Evolutionary conservation across 345 rosid genomes (phyloP).

Genomic region (Hirschfeldia incana): DNA sequence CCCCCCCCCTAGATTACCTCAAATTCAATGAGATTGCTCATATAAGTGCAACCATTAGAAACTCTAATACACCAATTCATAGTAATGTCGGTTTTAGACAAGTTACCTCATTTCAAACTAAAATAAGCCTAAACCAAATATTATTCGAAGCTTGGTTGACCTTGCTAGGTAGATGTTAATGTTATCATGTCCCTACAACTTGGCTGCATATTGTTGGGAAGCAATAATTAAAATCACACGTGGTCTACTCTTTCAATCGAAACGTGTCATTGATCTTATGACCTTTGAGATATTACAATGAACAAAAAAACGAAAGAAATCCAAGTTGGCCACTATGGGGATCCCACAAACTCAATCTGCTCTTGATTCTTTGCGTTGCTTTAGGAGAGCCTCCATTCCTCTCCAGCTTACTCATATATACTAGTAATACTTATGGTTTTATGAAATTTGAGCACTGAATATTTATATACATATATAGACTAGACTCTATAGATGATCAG

Average conservation of each 20-base stretch:
- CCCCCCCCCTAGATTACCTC: too few species aligned
- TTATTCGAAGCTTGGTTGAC: not conserved
- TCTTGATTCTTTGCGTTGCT: constrained; percentile 39
- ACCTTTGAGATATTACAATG: not conserved
- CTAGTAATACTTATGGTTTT: too few species aligned
- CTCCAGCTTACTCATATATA: not conserved
- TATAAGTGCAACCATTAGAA: not conserved
- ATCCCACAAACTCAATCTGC: constrained; percentile 33
- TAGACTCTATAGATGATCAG: too few species aligned
- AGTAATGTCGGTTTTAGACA: not conserved
- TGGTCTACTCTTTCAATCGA: not conserved
- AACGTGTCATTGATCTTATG: constrained; percentile 28
- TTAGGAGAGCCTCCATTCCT: constrained; percentile 28
- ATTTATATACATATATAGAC: too few species aligned
- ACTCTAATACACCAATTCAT: not conserved
- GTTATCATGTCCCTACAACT: not conserved
- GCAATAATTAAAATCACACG: not conserved
- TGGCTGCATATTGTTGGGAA: not conserved
- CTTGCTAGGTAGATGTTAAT: not conserved
- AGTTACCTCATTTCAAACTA: not conserved
- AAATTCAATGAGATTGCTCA: too few species aligned
- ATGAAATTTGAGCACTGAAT: not conserved
- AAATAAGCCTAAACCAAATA: not conserved
- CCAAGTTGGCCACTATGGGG: constrained; percentile 38
- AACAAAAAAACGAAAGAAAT: not conserved